Percentiles rank a stretch among this genome's conserved stretches.
Conservation (phyloP, 2,329 filamentous ascomycete species). For the Hawksworthiomyces lignivorus region DNA sequence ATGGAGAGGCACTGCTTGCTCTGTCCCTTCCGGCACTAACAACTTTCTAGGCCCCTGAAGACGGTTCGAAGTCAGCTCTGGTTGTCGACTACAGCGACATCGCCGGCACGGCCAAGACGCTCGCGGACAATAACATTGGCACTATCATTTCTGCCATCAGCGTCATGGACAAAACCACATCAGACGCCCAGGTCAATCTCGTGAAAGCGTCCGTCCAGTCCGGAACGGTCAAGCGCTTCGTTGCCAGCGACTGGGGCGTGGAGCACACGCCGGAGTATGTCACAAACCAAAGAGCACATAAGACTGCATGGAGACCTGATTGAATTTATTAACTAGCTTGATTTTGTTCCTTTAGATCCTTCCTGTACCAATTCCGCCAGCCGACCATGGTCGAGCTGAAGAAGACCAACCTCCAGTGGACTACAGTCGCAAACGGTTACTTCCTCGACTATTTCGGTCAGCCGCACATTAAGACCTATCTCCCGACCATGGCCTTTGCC, state of each 20-base stretch:
- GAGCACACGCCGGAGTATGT: constrained; percentile 23
- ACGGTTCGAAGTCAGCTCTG: constrained; percentile 18
- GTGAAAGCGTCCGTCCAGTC: constrained; percentile 35
- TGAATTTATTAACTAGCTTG: too few species aligned
- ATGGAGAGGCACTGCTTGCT: too few species aligned
- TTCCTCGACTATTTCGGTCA: constrained; percentile 40
- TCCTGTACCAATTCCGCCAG: neutral
- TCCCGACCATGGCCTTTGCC: constrained; percentile 30
- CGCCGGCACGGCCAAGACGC: constrained; percentile 14
- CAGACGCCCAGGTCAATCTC: constrained; percentile 31
- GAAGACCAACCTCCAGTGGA: constrained; percentile 28
- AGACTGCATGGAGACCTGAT: too few species aligned
- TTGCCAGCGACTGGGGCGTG: constrained; percentile 35
- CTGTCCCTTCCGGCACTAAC: too few species aligned
- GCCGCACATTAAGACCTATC: constrained; percentile 28
- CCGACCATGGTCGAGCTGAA: constrained; percentile 16
- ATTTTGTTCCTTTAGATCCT: too few species aligned
- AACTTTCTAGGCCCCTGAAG: constrained; percentile 14
- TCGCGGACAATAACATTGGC: constrained; percentile 31
- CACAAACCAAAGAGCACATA: too few species aligned
- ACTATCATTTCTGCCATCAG: constrained; percentile 36
- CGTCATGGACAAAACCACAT: constrained; percentile 20
- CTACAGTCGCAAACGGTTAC: constrained; percentile 31
- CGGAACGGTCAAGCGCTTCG: constrained; percentile 28
- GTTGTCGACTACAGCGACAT: constrained; percentile 22